Evolutionary conservation across 164 flowering plant species (phyloP).

Genomic region (Akebia trifoliata): DNA sequence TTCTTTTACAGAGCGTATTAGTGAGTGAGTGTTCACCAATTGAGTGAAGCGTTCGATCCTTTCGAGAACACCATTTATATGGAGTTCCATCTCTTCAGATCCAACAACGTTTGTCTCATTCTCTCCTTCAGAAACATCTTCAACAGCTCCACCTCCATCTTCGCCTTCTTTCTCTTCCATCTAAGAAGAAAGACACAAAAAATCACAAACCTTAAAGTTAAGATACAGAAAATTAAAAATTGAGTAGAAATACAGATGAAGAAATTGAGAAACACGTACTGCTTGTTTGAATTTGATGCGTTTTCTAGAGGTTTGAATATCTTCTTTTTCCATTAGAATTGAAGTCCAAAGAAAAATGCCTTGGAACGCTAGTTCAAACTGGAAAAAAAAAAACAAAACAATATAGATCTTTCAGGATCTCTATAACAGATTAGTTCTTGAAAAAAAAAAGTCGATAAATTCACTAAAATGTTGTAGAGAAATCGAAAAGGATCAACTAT

Average conservation of each 20-base stretch:
- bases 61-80: conserved; percentile 48
- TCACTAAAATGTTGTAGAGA: too few species aligned
- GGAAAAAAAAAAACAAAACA: not conserved
- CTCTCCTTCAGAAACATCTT: conserved; percentile 31
- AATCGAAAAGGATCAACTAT: too few species aligned
- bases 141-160: conserved; percentile 16
- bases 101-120: conserved; percentile 31
- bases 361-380: not conserved
- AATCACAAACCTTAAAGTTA: not conserved
- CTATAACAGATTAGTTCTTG: not conserved
- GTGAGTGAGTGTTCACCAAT: conserved; percentile 31
- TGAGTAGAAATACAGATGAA: not conserved
- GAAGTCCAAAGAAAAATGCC: not conserved
- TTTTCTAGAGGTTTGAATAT: conserved; percentile 27
- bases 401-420: not conserved
- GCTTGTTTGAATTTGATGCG: conserved; percentile 39
- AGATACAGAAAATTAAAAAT: not conserved
- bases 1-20: not conserved
- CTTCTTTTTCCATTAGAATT: conserved; percentile 30
- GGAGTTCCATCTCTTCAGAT: conserved; percentile 71
- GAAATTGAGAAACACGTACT: conserved; percentile 18
- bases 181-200: conserved; percentile 6
- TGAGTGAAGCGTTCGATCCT: conserved; percentile 73
- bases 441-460: not conserved
- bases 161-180: conserved; percentile 32